These are phyloP conservation scores for Botrytis galanthina DNA, from an alignment of 2,329 filamentous ascomycete genomes.

Conservation along the genomic window DNA sequence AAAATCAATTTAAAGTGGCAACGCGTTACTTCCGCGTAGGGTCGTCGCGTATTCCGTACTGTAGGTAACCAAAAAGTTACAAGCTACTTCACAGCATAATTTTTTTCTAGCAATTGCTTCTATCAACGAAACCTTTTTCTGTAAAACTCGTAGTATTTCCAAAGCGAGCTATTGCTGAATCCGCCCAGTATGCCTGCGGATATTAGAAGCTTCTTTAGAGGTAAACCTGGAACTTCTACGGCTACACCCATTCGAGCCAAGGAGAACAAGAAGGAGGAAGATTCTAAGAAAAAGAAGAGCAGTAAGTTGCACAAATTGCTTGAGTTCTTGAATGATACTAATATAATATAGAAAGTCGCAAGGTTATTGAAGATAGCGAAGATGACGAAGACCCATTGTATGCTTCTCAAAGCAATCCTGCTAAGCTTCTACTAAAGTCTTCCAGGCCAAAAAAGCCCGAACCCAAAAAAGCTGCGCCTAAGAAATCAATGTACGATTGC, in stretches of 20 bases:
- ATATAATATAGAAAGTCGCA: constrained; percentile 51
- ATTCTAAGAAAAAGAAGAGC: constrained; percentile 37
- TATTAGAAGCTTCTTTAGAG: constrained; percentile 87
- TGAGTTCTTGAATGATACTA: constrained; percentile 18
- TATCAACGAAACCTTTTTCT: not conserved
- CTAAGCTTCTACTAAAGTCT: constrained; percentile 27
- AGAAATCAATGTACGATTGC: constrained; percentile 53
- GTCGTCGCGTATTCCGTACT: constrained; percentile 14
- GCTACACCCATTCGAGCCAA: constrained; percentile 51
- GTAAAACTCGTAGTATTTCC: not conserved
- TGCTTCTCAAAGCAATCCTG: constrained; percentile 22
- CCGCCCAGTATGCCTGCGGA: constrained; percentile 71
- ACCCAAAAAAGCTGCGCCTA: constrained; percentile 55
- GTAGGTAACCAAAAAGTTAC: constrained; percentile 10
- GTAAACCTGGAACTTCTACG: constrained; percentile 53
- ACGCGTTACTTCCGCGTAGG: constrained; percentile 19
- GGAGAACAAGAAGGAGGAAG: constrained; percentile 37
- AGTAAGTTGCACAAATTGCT: constrained; percentile 27
- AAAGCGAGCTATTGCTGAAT: not conserved
- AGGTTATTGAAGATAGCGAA: constrained; percentile 77
- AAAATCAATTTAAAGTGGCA: constrained; percentile 18
- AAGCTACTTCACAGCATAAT: constrained; percentile 6
- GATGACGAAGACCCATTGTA: constrained; percentile 60
- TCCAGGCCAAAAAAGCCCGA: constrained; percentile 45
- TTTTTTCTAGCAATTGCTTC: constrained; percentile 14